Conservation (phyloP, 257 asterid species). For the Ajuga chamaepitys region DNA sequence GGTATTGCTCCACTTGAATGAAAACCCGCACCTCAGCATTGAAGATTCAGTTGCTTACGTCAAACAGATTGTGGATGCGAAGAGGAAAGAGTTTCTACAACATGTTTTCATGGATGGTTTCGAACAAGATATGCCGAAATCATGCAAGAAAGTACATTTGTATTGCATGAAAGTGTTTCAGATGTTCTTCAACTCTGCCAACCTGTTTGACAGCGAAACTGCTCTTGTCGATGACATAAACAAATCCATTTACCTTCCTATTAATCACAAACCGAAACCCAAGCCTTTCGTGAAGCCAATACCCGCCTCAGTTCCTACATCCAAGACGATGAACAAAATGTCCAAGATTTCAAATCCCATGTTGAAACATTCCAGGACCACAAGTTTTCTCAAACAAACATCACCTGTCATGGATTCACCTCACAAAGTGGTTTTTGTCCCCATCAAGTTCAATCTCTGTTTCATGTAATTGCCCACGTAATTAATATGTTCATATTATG, state of each 20-base stretch:
- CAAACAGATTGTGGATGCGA: constrained; percentile 13
- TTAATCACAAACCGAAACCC: constrained; percentile 3
- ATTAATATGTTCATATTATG: too few relatives aligned
- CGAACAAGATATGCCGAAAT: constrained; percentile 17
- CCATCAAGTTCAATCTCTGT: neutral
- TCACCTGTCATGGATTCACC: too few relatives aligned
- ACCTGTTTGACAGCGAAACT: constrained; percentile 33
- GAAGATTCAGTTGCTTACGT: constrained; percentile 36
- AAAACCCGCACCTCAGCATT: constrained; percentile 22
- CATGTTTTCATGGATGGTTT: constrained; percentile 20
- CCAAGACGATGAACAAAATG: neutral
- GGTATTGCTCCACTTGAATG: constrained; percentile 35
- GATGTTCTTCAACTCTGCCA: constrained; percentile 49
- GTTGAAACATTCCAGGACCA: neutral
- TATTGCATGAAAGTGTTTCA: constrained; percentile 39
- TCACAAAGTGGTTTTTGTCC: neutral
- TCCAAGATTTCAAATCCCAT: neutral
- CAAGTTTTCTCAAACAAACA: neutral
- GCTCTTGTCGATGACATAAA: constrained; percentile 38
- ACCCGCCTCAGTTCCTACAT: neutral
- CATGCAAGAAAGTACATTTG: constrained; percentile 38
- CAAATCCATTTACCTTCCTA: constrained; percentile 45
- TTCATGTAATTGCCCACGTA: neutral
- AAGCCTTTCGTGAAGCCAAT: constrained; percentile 6
- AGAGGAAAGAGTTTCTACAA: constrained; percentile 34